These are phyloP conservation scores for Trichosporon sp. DNA, from an alignment of 1,284 basidiomycete genomes.

Conservation along the genomic window DNA sequence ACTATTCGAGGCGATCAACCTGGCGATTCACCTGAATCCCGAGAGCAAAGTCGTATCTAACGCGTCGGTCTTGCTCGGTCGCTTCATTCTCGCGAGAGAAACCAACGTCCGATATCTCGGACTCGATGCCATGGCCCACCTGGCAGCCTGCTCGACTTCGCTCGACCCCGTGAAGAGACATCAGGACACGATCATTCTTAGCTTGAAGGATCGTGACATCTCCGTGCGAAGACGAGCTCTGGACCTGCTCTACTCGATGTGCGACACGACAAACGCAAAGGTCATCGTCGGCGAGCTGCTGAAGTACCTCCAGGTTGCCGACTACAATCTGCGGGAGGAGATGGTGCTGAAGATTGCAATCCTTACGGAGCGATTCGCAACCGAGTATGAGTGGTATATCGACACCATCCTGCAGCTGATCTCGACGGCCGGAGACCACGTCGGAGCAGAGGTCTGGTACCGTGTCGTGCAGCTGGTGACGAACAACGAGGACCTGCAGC, in stretches of 20 bases:
- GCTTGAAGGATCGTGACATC: slow-evolving; percentile 93
- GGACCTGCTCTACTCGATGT: slow-evolving; percentile 98
- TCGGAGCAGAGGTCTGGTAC: slow-evolving; percentile 99
- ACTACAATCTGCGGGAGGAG: slow-evolving; percentile 92
- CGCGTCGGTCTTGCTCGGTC: slow-evolving; percentile 85
- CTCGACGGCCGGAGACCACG: slow-evolving; percentile 93
- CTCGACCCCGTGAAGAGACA: slow-evolving; percentile 91
- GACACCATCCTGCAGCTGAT: slow-evolving; percentile 94
- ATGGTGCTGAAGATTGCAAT: slow-evolving; percentile 99
- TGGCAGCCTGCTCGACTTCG: slow-evolving; percentile 86
- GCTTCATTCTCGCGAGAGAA: slow-evolving; percentile 95
- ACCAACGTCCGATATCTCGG: slow-evolving; percentile 98
- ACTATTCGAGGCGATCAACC: slow-evolving; percentile 95
- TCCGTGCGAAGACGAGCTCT: slow-evolving; percentile 89
- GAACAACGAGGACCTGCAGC: slow-evolving; percentile 93
- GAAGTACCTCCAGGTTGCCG: slow-evolving; percentile 85
- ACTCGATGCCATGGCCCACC: slow-evolving; percentile 95
- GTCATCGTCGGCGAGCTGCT: slow-evolving; percentile 90
- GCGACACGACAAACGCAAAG: slow-evolving; percentile 91
- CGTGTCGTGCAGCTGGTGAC: slow-evolving; percentile 97
- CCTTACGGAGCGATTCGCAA: slow-evolving; percentile 94
- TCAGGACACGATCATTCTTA: slow-evolving; percentile 89
- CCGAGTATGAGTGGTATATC: slow-evolving; percentile 58
- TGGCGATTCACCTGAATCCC: slow-evolving; percentile 93
- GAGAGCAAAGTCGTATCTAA: slow-evolving; percentile 82